phyloP scores from a whole-genome alignment of 2,329 filamentous ascomycete genomes.

The Fonsecaea pedrosoi region DNA sequence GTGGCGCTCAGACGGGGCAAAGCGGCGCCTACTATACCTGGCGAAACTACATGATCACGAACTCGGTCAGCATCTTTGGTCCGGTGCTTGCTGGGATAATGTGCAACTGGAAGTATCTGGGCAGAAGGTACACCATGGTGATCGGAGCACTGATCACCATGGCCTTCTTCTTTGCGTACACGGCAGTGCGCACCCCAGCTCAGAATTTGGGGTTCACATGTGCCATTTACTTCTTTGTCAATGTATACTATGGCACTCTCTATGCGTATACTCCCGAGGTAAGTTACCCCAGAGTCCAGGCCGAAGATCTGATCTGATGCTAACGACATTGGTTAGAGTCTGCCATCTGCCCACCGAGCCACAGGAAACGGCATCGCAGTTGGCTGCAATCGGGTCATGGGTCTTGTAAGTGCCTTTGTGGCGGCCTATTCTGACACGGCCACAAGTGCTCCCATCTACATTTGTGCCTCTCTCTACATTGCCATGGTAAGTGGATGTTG shows the following conservation, averaged over 20 bases:
- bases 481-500: constrained; percentile 43
- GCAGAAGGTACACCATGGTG: constrained; percentile 74
- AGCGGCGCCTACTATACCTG: constrained; percentile 77
- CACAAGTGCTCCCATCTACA: constrained; percentile 48
- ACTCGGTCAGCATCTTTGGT: constrained; percentile 74
- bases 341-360: constrained; percentile 70
- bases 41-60: constrained; percentile 80
- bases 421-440: constrained; percentile 40
- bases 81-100: constrained; percentile 72
- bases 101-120: constrained; percentile 72
- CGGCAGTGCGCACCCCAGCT: constrained; percentile 65
- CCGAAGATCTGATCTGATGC: background rate
- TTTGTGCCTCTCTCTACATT: constrained; percentile 47
- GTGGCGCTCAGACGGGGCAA: constrained; percentile 73
- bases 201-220: constrained; percentile 74
- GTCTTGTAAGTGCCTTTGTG: constrained; percentile 70
- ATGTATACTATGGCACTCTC: constrained; percentile 72
- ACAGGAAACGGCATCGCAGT: constrained; percentile 78
- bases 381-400: constrained; percentile 75
- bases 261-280: constrained; percentile 81
- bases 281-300: constrained; percentile 51
- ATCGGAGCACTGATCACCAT: constrained; percentile 66
- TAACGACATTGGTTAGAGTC: constrained; percentile 21
- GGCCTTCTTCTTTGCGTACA: constrained; percentile 78
- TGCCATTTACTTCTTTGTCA: constrained; percentile 72